These are phyloP conservation scores for Prunella vulgaris DNA, from an alignment of 257 asterid species.

Conservation along the genomic window DNA sequence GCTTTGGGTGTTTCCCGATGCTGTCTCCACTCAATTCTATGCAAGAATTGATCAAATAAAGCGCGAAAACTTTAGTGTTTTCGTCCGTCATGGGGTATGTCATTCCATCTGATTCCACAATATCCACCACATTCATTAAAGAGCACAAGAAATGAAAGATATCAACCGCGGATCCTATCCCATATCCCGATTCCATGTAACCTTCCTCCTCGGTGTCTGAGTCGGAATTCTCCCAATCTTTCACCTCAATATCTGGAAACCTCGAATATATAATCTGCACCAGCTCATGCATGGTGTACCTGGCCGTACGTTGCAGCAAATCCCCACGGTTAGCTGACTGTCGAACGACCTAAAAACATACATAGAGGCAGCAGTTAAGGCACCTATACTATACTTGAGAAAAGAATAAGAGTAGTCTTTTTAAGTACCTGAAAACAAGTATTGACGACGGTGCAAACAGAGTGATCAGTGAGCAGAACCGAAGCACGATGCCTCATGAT, in stretches of 20 bases:
- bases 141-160: conserved; percentile 91
- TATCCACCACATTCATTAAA: conserved; percentile 68
- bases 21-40: conserved; percentile 88
- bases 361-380: no score
- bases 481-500: conserved; percentile 72
- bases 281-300: conserved; percentile 82
- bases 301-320: conserved; percentile 76
- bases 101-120: conserved; percentile 51
- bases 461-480: conserved; percentile 59
- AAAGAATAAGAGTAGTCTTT: no score
- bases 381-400: not conserved
- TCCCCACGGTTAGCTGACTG: conserved; percentile 70
- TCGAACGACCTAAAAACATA: conserved; percentile 64
- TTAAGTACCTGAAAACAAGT: conserved; percentile 69
- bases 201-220: conserved; percentile 88
- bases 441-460: conserved; percentile 76
- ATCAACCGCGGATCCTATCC: conserved; percentile 73
- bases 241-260: conserved; percentile 70
- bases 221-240: conserved; percentile 76
- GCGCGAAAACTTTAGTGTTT: conserved; percentile 66
- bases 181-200: conserved; percentile 62
- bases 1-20: conserved; percentile 83
- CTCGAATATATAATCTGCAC: conserved; percentile 63
- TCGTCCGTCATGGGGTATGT: conserved; percentile 51
- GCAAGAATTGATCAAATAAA: conserved; percentile 70